Conservation (phyloP, 768 basidiomycete genomes). For the Termitomyces sp. region DNA sequence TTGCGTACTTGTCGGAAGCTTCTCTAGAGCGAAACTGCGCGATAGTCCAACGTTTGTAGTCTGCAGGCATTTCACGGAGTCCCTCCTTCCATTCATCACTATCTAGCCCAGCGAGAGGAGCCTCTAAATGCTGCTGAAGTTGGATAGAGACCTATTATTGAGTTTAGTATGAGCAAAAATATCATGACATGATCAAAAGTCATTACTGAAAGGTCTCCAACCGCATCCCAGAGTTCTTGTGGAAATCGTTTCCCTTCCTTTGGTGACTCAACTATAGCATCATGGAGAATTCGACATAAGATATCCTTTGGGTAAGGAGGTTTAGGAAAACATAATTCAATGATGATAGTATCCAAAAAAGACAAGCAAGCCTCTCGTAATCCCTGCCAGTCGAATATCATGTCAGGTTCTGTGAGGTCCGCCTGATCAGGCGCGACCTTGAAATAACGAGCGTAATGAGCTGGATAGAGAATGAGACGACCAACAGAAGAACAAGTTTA, state of each 20-base stretch:
- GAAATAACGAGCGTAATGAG: constrained; percentile 70
- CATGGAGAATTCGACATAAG: constrained; percentile 60
- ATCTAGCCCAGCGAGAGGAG: constrained; percentile 51
- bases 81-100: constrained; percentile 46
- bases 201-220: constrained; percentile 71
- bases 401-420: constrained; percentile 41
- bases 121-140: constrained; percentile 59
- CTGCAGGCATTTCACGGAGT: constrained; percentile 49
- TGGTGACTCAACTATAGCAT: constrained; percentile 69
- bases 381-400: constrained; percentile 60
- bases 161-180: background rate
- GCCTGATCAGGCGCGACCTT: constrained; percentile 29
- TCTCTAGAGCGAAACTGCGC: constrained; percentile 58
- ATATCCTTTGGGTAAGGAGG: constrained; percentile 63
- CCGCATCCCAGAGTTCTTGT: constrained; percentile 73
- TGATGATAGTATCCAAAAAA: constrained; percentile 78
- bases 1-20: constrained; percentile 45
- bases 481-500: background rate
- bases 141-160: constrained; percentile 52
- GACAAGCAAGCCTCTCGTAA: constrained; percentile 64
- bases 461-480: constrained; percentile 27
- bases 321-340: constrained; percentile 75
- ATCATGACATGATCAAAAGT: constrained; percentile 12
- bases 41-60: constrained; percentile 62
- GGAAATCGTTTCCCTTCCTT: constrained; percentile 72